Conservation (phyloP, 805 yeast genomes). For the Yamadazyma nakazawae region DNA sequence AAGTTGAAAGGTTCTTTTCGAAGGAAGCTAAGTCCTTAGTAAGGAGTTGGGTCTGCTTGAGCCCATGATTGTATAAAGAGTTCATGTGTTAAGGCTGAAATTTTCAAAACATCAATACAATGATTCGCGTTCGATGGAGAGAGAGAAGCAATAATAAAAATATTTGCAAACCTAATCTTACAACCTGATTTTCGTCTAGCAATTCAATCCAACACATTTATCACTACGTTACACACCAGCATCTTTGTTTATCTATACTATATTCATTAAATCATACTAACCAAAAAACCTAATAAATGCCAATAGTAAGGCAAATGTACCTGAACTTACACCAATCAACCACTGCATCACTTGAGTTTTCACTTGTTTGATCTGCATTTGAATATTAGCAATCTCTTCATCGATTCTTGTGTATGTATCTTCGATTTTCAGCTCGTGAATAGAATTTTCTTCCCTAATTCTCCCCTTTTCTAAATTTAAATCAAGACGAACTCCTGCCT, state of each 20-base stretch:
- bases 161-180: no score
- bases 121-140: constrained; percentile 1
- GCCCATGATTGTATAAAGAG: constrained; percentile 84
- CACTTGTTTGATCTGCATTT: constrained; percentile 90
- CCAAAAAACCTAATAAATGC: constrained; percentile 86
- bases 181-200: no score
- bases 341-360: constrained; percentile 98
- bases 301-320: constrained; percentile 90
- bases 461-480: constrained; percentile 92
- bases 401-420: constrained; percentile 94
- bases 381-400: constrained; percentile 92
- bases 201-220: background rate
- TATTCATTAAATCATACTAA: constrained; percentile 19
- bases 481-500: constrained; percentile 88
- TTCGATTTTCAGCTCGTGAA: constrained; percentile 88
- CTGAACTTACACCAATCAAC: constrained; percentile 97
- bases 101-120: background rate
- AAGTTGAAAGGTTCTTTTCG: constrained; percentile 59
- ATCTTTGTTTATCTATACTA: background rate
- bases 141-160: background rate
- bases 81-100: constrained; percentile 43
- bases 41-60: constrained; percentile 75
- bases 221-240: background rate
- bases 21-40: constrained; percentile 66
- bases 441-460: constrained; percentile 88